These are phyloP conservation scores for Cyberlindnera maritima DNA, from an alignment of 805 yeast genomes.

Conservation along the genomic window DNA sequence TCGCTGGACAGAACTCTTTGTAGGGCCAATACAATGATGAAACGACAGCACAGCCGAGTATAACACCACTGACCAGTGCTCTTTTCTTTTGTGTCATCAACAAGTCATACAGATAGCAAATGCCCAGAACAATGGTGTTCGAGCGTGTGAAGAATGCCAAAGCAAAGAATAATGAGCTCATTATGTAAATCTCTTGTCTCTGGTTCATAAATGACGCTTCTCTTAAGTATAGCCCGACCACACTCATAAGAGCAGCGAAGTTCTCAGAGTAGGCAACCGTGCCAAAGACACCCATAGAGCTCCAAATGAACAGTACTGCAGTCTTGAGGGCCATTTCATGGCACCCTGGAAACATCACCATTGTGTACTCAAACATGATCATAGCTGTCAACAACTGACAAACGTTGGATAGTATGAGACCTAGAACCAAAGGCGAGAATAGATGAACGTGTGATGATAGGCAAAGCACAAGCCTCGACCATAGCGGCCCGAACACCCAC, in stretches of 20 bases:
- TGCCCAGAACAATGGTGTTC: constrained; percentile 73
- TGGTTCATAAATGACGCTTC: constrained; percentile 17
- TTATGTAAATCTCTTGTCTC: constrained; percentile 4
- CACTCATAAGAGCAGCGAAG: constrained; percentile 56
- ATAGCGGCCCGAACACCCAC: constrained; percentile 79
- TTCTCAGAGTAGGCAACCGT: constrained; percentile 78
- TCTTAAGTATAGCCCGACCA: constrained; percentile 51
- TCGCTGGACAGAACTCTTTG: constrained; percentile 55
- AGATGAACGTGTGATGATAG: constrained; percentile 11
- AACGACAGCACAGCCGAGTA: constrained; percentile 46
- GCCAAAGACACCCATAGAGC: constrained; percentile 80
- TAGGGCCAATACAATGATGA: constrained; percentile 54
- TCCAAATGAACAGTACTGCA: constrained; percentile 50
- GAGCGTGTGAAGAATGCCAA: constrained; percentile 65
- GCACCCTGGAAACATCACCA: constrained; percentile 26
- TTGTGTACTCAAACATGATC: constrained; percentile 49
- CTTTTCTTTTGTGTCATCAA: constrained; percentile 21
- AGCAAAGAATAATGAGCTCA: constrained; percentile 41
- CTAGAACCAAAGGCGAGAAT: constrained; percentile 38
- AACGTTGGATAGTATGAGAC: constrained; percentile 48
- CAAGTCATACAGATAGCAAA: constrained; percentile 60
- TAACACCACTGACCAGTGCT: constrained; percentile 54
- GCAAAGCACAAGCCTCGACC: constrained; percentile 55
- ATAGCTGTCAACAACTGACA: constrained; percentile 50
- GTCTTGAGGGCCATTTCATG: constrained; percentile 32